These are phyloP conservation scores for Fraxinus quadrangulata DNA, from an alignment of 257 asterid species.

Conservation along the genomic window DNA sequence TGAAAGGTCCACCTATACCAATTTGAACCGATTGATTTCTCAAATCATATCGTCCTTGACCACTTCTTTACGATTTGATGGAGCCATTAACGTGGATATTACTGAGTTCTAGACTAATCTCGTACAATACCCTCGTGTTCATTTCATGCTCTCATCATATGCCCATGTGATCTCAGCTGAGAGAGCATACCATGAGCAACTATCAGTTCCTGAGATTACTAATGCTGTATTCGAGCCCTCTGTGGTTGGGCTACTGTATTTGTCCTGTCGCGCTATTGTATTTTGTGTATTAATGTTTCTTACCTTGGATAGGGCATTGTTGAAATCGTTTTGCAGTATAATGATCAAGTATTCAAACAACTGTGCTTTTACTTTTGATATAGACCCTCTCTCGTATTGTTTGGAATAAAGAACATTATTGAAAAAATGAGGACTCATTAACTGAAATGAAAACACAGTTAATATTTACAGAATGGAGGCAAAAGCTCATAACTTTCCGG, in stretches of 20 bases:
- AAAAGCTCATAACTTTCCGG: not conserved
- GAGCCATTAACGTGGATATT: slow-evolving; percentile 84
- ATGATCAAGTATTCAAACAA: not conserved
- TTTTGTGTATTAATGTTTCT: slow-evolving; percentile 24
- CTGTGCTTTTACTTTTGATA: too few relatives aligned
- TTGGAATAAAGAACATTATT: too few relatives aligned
- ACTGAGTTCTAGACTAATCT: slow-evolving; percentile 93
- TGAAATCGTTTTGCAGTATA: slow-evolving; percentile 2
- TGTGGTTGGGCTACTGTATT: slow-evolving; percentile 28
- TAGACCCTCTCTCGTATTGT: too few relatives aligned
- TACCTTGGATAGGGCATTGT: not conserved
- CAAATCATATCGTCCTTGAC: slow-evolving; percentile 85
- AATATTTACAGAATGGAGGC: not conserved
- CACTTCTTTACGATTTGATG: slow-evolving; percentile 85
- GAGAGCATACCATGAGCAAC: slow-evolving; percentile 85
- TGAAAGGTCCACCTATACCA: slow-evolving; percentile 88
- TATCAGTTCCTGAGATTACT: slow-evolving; percentile 85
- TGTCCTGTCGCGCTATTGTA: slow-evolving; percentile 13
- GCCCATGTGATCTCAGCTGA: slow-evolving; percentile 91
- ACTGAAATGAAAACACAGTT: too few relatives aligned
- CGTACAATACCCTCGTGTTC: slow-evolving; percentile 45
- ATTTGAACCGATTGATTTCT: slow-evolving; percentile 78
- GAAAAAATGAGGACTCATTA: too few relatives aligned
- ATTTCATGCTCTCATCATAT: slow-evolving; percentile 93
- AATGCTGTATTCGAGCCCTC: slow-evolving; percentile 88